Conservation (phyloP, 1,284 basidiomycete species). For the Veloboletus limbatus region DNA sequence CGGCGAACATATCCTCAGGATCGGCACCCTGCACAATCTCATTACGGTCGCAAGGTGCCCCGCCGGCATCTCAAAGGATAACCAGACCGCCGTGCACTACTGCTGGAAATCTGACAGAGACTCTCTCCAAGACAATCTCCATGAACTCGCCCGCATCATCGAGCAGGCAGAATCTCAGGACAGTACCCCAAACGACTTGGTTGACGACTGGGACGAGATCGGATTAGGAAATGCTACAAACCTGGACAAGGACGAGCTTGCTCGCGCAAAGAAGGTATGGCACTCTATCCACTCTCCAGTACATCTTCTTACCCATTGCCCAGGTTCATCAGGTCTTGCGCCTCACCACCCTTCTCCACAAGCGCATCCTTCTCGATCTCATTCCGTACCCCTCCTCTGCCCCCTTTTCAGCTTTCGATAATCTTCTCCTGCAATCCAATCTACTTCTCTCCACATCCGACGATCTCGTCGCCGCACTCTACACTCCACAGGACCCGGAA, state of each 20-base stretch:
- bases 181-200: conserved; percentile 33
- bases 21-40: conserved; percentile 62
- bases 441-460: conserved; percentile 54
- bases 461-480: conserved; percentile 61
- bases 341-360: conserved; percentile 59
- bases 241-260: conserved; percentile 44
- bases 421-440: conserved; percentile 49
- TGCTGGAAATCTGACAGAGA: conserved; percentile 55
- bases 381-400: conserved; percentile 35
- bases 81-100: conserved; percentile 56
- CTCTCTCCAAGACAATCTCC: conserved; percentile 58
- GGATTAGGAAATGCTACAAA: conserved; percentile 41
- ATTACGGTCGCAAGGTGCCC: conserved; percentile 51
- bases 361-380: conserved; percentile 52
- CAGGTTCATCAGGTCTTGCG: conserved; percentile 60
- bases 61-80: conserved; percentile 52
- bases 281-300: conserved; percentile 3
- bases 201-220: conserved; percentile 68
- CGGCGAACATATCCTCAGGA: conserved; percentile 56
- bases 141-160: conserved; percentile 57
- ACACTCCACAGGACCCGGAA: conserved; percentile 54
- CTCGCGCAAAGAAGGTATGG: conserved; percentile 50
- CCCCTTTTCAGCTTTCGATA: conserved; percentile 41
- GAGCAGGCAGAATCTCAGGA: conserved; percentile 33
- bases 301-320: conserved; percentile 6